Percentiles rank a stretch among this genome's conserved stretches.
Conservation (phyloP, 1,139 yeast genomes). For the Petasospora rhodanensis region DNA sequence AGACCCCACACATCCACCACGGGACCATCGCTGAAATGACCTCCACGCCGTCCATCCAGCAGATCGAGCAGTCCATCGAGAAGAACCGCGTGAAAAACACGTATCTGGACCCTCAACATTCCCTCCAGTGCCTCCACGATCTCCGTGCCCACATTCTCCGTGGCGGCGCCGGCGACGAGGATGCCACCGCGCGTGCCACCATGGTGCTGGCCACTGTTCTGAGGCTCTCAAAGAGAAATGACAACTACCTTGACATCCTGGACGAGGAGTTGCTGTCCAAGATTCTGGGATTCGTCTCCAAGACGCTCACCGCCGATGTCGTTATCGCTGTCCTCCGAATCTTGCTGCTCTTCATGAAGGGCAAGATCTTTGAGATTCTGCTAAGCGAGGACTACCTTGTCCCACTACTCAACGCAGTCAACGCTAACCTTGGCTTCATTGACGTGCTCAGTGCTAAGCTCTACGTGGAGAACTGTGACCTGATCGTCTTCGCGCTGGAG, state of each 20-base stretch:
- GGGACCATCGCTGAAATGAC: no score
- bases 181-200: slow-evolving; percentile 9
- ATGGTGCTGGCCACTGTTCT: slow-evolving; percentile 13
- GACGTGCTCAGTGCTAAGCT: slow-evolving; percentile 19
- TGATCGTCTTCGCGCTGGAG: slow-evolving; percentile 17
- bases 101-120: slow-evolving; percentile 16
- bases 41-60: slow-evolving; percentile 7
- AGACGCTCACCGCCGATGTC: slow-evolving; percentile 10
- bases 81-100: slow-evolving; percentile 14
- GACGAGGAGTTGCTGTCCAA: slow-evolving; percentile 10
- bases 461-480: slow-evolving; percentile 19
- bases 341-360: slow-evolving; percentile 15
- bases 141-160: slow-evolving; percentile 18
- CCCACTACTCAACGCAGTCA: slow-evolving; percentile 18
- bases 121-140: slow-evolving; percentile 18
- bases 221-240: slow-evolving; percentile 15
- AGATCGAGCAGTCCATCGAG: slow-evolving; percentile 21
- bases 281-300: slow-evolving; percentile 10
- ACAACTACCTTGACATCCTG: slow-evolving; percentile 2
- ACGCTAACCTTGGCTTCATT: slow-evolving; percentile 13
- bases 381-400: slow-evolving; percentile 15
- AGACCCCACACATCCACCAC: no score
- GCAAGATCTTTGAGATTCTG: slow-evolving; percentile 15
- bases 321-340: slow-evolving; percentile 14
- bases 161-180: slow-evolving; percentile 13